phyloP scores from a whole-genome alignment of 164 flowering plant genomes.

The Saururus chinensis region DNA sequence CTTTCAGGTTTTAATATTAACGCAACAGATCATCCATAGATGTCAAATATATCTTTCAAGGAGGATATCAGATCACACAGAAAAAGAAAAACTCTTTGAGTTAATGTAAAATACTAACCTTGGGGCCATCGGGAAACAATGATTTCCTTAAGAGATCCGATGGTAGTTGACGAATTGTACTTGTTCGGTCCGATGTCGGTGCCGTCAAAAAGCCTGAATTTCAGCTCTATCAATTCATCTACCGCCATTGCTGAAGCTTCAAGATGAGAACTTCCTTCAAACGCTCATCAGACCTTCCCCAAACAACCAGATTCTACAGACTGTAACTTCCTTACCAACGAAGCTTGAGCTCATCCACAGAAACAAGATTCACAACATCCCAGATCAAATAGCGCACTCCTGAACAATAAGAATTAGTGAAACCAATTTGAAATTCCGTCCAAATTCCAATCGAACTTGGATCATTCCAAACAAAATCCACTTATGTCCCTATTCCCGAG shows the following conservation, averaged over 20 bases:
- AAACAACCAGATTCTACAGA: no score
- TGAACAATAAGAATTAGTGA: no score
- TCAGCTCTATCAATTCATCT: slow-evolving; percentile 55
- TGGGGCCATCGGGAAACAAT: slow-evolving; percentile 65
- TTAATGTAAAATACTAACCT: slow-evolving; percentile 19
- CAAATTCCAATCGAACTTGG: no score
- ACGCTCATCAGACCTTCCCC: no score
- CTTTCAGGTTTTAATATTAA: not conserved
- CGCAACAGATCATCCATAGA: not conserved
- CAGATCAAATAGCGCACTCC: no score
- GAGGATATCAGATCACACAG: not conserved
- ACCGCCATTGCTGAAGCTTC: not conserved
- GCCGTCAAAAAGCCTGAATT: slow-evolving; percentile 67
- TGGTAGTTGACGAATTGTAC: slow-evolving; percentile 38
- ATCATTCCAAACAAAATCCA: no score
- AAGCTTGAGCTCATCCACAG: no score
- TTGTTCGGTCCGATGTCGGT: slow-evolving; percentile 64
- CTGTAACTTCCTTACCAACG: no score
- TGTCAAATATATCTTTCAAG: not conserved
- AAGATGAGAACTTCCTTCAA: not conserved
- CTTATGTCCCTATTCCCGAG: no score
- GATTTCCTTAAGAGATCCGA: slow-evolving; percentile 53
- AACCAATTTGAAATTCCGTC: no score
- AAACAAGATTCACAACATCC: no score
- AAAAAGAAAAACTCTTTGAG: not conserved